Conservation (phyloP, 176 grass and related monocot species). For the Dactylis glomerata region DNA sequence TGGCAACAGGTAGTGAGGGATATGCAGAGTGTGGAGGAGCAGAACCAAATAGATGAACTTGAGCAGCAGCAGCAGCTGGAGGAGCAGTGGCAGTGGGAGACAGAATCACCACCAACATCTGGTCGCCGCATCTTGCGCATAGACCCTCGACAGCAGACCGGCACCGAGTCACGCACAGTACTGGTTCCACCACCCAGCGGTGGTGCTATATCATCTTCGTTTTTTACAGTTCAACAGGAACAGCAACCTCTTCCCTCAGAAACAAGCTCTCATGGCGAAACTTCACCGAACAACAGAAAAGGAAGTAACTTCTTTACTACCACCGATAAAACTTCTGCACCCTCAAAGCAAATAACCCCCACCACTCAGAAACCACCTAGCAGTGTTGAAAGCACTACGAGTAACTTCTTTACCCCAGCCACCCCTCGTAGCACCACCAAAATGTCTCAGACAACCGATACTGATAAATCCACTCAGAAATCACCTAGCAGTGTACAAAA, state of each 20-base stretch:
- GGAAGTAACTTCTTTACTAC: conserved; percentile 12
- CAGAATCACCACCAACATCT: neutral
- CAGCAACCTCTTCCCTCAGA: neutral
- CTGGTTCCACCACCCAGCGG: conserved; percentile 28
- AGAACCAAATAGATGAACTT: conserved; percentile 31
- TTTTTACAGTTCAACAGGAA: conserved; percentile 9
- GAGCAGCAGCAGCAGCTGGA: neutral
- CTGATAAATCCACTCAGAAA: neutral
- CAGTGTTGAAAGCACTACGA: neutral
- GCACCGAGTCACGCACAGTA: conserved; percentile 18
- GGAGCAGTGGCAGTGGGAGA: conserved; percentile 15
- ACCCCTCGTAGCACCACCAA: conserved; percentile 14
- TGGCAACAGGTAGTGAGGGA: conserved; percentile 59
- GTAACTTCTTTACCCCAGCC: conserved; percentile 20
- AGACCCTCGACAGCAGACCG: conserved; percentile 7
- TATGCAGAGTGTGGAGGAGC: conserved; percentile 36
- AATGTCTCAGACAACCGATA: neutral
- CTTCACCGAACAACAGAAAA: conserved; percentile 19
- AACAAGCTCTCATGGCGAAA: neutral
- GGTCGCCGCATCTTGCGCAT: conserved; percentile 3
- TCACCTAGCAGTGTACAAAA: neutral
- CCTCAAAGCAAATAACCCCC: neutral
- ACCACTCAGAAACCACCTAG: conserved; percentile 22
- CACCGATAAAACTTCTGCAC: neutral
- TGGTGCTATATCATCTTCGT: conserved; percentile 8